Base-by-base conservation (phyloP, 106 monocot species). In the Dendrobium huoshanense region DNA sequence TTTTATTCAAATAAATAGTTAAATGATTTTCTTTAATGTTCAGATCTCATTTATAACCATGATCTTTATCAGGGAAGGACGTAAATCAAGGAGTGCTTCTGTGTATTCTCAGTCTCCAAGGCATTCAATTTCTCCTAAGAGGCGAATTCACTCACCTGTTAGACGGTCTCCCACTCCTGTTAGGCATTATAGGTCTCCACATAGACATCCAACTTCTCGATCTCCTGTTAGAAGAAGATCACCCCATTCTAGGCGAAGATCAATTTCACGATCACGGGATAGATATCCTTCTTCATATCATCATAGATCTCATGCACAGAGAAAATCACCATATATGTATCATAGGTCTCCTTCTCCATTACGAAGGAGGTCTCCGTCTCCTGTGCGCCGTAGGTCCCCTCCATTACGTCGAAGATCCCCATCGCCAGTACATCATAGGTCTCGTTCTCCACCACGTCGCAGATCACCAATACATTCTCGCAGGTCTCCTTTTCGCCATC, bases 21-120 rank as follows among this genome's bases (percentile, higher is more conserved):
- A 33, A 70, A 33, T 70, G 16, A 0, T 70, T 70, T 70, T 74
- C 43, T 6, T 74, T 74, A 18, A 29, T 42, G 74, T 44, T 74
- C 20, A 74, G 22, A 74, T 43, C 19, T 42, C 25, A 44, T 74
- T 74, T 55, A 67, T 45, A 55, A 72, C 41, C n/a, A 16, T 78
- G 48, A 44, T 76, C 48, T 70, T 42, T 82, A 55, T 31, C 85
- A 96, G 93, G 78, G 88, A 84, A 73, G 70, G 81, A 24, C 82
- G 31, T 75, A 89, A 81, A 45, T 90, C 88, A 77, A 81, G 90
- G 81, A 92, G 90, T 78, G 22, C 43, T 76, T 95, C 93, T 75
- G 55, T 75, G 44, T 88, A 91, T 37, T 81, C 93, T 27, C 77
- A 83, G 4, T 81, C 80, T 47, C 77, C 18, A 73, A 86, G 82